Base-by-base conservation (phyloP, 2,329 filamentous ascomycete genomes). In the Setomelanomma holmii region DNA sequence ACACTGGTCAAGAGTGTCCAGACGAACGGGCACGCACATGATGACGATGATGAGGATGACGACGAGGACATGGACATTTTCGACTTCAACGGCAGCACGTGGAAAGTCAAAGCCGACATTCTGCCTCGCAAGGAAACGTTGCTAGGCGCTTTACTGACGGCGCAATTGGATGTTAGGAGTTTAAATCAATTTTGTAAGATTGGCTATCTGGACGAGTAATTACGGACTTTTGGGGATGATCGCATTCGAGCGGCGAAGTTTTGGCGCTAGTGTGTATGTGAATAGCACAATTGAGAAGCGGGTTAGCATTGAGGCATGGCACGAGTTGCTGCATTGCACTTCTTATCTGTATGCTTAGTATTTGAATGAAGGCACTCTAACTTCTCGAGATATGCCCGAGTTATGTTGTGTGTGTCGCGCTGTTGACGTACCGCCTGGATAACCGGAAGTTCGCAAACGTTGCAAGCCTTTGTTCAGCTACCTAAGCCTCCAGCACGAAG, bases 91-190 rank as follows among this genome's bases (percentile, higher is more conserved):
- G 67, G 67, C 16, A 70, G 54, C 27, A 60, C 55, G 4, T 73
- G 67, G 71, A 72, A 58, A 43, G 69, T 75, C 30, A 73, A 68
- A 41, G 67, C 67, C 14, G 77, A 80, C 24, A 75, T 79, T 38
- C 66, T 80, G 35, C 79, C 79, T 5, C 75, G 76, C 53, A 75
- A 76, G 59, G 64, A 79, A 66, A 67, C 78, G 47, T 65, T 81
- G 35, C 71, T 81, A 2, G 78, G 78, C 16, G 79, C 78, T 19
- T 62, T 80, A n/a, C 69, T 79, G 58, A 76, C 75, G 51, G 71
- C 73, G 10, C 72, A 73, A 35, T 68, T 78, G 38, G 79, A 81
- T 56, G 72, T 74, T 40, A 69, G 72, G 45, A 76, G 75, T 48
- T 58, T 81, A 58, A 75, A 75, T 44, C 67, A 80, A 60, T 65